Percentiles rank a stretch among this genome's conserved stretches.
These are phyloP conservation scores for Hortaea werneckii DNA, from an alignment of 2,329 filamentous ascomycete species.

Conservation along the genomic window DNA sequence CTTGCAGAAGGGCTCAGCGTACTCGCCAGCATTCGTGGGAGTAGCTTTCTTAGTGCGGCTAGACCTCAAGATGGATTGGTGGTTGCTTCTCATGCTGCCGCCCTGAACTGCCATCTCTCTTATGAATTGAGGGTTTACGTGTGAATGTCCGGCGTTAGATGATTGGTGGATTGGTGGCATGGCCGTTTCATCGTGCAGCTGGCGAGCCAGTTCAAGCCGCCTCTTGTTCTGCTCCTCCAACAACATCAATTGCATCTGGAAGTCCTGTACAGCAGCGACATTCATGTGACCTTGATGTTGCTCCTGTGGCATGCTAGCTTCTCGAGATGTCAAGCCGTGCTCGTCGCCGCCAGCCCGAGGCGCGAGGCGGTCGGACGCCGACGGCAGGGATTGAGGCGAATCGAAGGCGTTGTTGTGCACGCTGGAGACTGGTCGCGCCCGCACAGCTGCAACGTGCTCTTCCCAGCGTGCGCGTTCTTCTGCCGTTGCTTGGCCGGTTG, in stretches of 20 bases:
- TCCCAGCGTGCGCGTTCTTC: slow-evolving; percentile 11
- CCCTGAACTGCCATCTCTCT: not conserved
- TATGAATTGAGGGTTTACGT: not conserved
- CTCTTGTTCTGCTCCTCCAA: slow-evolving; percentile 48
- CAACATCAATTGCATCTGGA: not conserved
- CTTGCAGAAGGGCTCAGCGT: slow-evolving; percentile 47
- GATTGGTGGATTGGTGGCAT: not conserved
- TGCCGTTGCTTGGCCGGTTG: slow-evolving; percentile 12
- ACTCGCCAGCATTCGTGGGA: slow-evolving; percentile 18
- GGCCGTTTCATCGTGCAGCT: slow-evolving; percentile 46
- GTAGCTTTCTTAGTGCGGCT: slow-evolving; percentile 12
- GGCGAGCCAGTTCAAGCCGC: slow-evolving; percentile 32
- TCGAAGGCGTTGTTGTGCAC: not conserved
- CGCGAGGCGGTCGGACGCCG: not conserved
- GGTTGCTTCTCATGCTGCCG: not conserved
- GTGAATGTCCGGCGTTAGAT: not conserved
- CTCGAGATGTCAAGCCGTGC: slow-evolving; percentile 5
- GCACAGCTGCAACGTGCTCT: slow-evolving; percentile 6
- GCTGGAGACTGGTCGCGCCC: not conserved
- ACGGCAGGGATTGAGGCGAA: not conserved
- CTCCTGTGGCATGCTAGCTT: not conserved
- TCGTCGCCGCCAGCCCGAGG: not conserved
- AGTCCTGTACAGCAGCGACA: slow-evolving; percentile 55
- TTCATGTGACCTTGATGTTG: slow-evolving; percentile 32
- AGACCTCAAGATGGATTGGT: not conserved